Conservation (phyloP, 768 basidiomycete species). For the Suillus plorans region DNA sequence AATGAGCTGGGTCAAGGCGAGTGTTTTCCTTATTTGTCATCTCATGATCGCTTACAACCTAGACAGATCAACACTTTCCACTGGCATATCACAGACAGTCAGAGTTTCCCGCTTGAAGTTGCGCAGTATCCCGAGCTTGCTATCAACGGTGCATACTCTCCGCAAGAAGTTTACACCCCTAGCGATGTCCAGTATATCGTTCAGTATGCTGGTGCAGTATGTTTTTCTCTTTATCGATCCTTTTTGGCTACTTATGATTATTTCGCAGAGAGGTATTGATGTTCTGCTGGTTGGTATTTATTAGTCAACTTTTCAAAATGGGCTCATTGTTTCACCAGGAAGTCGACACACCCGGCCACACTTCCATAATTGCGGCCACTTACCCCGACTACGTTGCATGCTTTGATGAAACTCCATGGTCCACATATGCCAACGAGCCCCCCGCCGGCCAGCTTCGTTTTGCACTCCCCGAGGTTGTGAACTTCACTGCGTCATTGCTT, state of each 20-base stretch:
- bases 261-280: slow-evolving; percentile 64
- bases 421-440: slow-evolving; percentile 65
- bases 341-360: slow-evolving; percentile 85
- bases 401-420: slow-evolving; percentile 53
- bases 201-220: slow-evolving; percentile 66
- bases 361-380: slow-evolving; percentile 57
- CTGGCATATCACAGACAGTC: slow-evolving; percentile 84
- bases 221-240: slow-evolving; percentile 22
- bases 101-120: slow-evolving; percentile 75
- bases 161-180: slow-evolving; percentile 49
- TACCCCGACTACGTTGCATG: slow-evolving; percentile 81
- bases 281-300: slow-evolving; percentile 48
- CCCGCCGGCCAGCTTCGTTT: slow-evolving; percentile 84
- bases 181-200: slow-evolving; percentile 60
- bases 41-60: neutral
- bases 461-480: slow-evolving; percentile 54
- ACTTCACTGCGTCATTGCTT: slow-evolving; percentile 59
- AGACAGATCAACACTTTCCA: slow-evolving; percentile 71
- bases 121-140: slow-evolving; percentile 61
- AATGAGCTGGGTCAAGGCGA: slow-evolving; percentile 53
- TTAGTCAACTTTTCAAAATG: neutral
- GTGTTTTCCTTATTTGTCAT: neutral
- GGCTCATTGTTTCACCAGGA: slow-evolving; percentile 42
- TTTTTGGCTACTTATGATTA: neutral
- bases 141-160: slow-evolving; percentile 65